Percentiles rank a stretch among this genome's conserved stretches.
Conservation (phyloP, 352 stramenopile species). For the Thalassiosira hispida region DNA sequence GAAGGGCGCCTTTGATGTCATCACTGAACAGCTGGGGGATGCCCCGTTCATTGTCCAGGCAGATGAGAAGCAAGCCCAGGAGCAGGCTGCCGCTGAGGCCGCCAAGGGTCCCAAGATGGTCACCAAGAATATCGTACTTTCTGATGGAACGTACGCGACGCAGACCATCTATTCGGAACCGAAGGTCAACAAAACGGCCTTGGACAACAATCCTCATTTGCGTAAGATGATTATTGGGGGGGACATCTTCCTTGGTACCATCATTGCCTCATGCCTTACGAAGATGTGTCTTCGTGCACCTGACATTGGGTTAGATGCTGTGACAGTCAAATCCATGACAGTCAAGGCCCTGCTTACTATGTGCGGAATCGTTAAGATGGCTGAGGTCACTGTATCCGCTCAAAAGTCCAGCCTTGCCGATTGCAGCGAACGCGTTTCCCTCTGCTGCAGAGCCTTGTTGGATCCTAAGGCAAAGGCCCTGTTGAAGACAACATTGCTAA, state of each 20-base stretch:
- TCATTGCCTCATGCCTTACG: conserved; percentile 92
- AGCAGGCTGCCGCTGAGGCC: conserved; percentile 61
- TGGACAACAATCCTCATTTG: conserved; percentile 77
- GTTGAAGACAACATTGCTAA: conserved; percentile 74
- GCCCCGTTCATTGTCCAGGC: conserved; percentile 80
- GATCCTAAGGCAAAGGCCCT: conserved; percentile 87
- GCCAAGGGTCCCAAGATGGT: conserved; percentile 86
- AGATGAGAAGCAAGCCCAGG: conserved; percentile 72
- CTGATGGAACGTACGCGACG: conserved; percentile 99
- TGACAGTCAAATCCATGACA: conserved; percentile 84
- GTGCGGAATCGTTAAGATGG: conserved; percentile 86
- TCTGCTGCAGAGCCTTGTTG: conserved; percentile 94
- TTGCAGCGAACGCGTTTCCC: conserved; percentile 93
- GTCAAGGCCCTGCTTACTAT: conserved; percentile 86
- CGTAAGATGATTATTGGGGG: conserved; percentile 87
- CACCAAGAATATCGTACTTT: conserved; percentile 97
- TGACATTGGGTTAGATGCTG: conserved; percentile 54
- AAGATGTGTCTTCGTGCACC: conserved; percentile 93
- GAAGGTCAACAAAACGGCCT: conserved; percentile 85
- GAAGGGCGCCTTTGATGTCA: conserved; percentile 76
- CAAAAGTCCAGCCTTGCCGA: conserved; percentile 86
- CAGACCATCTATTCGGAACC: conserved; percentile 92
- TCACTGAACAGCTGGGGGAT: conserved; percentile 82
- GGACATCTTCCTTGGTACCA: conserved; percentile 96
- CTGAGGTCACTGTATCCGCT: conserved; percentile 81